phyloP scores from a whole-genome alignment of 23 red algal species.

The Chondrus crispus region DNA sequence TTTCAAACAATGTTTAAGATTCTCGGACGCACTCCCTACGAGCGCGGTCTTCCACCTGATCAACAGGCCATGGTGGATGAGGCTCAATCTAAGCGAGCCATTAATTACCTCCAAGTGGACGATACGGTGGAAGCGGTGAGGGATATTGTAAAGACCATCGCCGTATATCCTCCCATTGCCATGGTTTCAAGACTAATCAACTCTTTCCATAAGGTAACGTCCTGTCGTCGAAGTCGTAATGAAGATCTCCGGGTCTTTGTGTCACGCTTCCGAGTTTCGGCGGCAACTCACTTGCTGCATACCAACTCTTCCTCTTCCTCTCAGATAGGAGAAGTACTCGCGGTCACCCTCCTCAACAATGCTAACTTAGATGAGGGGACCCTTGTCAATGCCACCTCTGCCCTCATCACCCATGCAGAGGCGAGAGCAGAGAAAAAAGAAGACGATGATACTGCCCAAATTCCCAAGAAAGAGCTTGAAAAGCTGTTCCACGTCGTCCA shows the following conservation, averaged over 20 bases:
- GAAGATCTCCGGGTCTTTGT: not conserved
- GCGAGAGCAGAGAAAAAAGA: not conserved
- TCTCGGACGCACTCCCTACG: not conserved
- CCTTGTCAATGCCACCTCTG: not conserved
- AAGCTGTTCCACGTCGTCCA: too few species aligned
- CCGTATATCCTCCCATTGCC: not conserved
- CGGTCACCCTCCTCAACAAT: constrained; percentile 1
- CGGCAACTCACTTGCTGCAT: not conserved
- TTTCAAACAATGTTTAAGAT: not conserved
- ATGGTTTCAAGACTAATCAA: not conserved
- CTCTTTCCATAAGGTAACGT: not conserved
- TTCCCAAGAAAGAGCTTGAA: too few species aligned
- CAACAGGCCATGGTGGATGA: not conserved
- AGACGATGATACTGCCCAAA: too few species aligned
- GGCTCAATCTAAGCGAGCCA: not conserved
- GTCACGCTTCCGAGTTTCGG: not conserved
- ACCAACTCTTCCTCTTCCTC: not conserved
- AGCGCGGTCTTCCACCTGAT: not conserved
- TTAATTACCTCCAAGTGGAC: not conserved
- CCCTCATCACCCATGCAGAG: not conserved
- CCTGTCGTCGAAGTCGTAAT: not conserved
- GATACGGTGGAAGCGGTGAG: not conserved
- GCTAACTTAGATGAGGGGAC: not conserved
- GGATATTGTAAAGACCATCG: not conserved
- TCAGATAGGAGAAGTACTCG: constrained; percentile 8